Conservation (phyloP, 2,329 filamentous ascomycete genomes). For the Sporothrix schenckii region DNA sequence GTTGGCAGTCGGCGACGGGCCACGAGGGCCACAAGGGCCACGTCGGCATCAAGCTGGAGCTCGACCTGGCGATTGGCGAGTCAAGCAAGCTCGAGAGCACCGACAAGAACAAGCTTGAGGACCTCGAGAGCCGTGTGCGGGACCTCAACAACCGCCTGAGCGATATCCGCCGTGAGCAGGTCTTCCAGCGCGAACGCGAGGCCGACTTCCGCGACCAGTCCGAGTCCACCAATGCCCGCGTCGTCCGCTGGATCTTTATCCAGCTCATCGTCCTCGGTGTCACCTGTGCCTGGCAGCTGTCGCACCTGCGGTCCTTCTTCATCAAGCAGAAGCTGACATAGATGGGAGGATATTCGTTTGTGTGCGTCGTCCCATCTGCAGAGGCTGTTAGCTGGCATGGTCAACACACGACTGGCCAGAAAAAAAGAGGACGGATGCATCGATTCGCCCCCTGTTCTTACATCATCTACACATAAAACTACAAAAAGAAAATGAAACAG, state of each 20-base stretch:
- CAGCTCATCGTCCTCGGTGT: constrained; percentile 81
- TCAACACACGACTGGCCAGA: neutral
- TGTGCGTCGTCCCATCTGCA: neutral
- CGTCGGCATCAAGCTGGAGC: constrained; percentile 78
- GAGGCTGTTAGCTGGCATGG: neutral
- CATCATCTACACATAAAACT: neutral
- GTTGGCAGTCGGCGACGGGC: constrained; percentile 67
- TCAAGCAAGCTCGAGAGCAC: constrained; percentile 90
- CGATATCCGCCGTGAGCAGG: constrained; percentile 90
- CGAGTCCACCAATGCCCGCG: constrained; percentile 86
- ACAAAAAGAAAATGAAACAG: neutral
- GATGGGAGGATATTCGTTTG: constrained; percentile 30
- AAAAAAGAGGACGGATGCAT: neutral
- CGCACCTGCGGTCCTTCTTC: constrained; percentile 94
- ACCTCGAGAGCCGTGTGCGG: constrained; percentile 83
- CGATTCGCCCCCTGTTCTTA: neutral
- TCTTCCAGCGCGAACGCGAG: constrained; percentile 96
- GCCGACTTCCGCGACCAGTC: constrained; percentile 98
- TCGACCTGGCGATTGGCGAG: constrained; percentile 93
- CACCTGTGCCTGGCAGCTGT: constrained; percentile 96
- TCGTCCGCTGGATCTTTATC: constrained; percentile 91
- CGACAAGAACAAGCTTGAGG: constrained; percentile 90
- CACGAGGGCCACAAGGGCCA: constrained; percentile 49
- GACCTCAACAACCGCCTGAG: constrained; percentile 85
- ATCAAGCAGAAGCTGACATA: constrained; percentile 99